These are phyloP conservation scores for Geotrichum aggregatum DNA, from an alignment of 1,139 yeast genomes.

Conservation along the genomic window DNA sequence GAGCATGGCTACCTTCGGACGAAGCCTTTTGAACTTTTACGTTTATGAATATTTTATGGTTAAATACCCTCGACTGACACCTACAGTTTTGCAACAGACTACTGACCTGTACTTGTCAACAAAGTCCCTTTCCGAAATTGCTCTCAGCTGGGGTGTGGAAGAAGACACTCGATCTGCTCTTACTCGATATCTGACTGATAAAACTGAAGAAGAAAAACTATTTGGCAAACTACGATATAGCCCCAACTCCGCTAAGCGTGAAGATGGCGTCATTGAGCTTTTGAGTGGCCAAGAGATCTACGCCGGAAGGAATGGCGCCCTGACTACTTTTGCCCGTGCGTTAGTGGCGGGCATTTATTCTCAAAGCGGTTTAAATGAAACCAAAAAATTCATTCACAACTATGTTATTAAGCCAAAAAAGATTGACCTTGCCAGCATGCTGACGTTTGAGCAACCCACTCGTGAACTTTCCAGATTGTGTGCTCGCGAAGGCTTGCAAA, in stretches of 20 bases:
- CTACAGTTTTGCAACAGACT: slow-evolving; percentile 67
- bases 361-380: slow-evolving; percentile 51
- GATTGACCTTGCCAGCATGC: slow-evolving; percentile 65
- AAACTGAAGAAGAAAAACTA: slow-evolving; percentile 29
- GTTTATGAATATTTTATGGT: slow-evolving; percentile 68
- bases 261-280: slow-evolving; percentile 44
- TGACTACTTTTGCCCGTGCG: slow-evolving; percentile 52
- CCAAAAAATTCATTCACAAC: slow-evolving; percentile 61
- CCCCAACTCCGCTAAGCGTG: slow-evolving; percentile 33
- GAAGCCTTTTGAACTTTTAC: slow-evolving; percentile 68
- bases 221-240: slow-evolving; percentile 37
- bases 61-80: slow-evolving; percentile 85
- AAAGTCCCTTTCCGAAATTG: slow-evolving; percentile 59
- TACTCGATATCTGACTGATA: slow-evolving; percentile 61
- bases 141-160: slow-evolving; percentile 82
- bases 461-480: slow-evolving; percentile 77
- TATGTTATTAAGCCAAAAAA: slow-evolving; percentile 72
- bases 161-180: slow-evolving; percentile 61
- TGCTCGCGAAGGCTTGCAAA: slow-evolving; percentile 67
- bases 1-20: slow-evolving; percentile 80
- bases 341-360: slow-evolving; percentile 45
- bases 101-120: slow-evolving; percentile 69
- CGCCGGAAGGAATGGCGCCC: slow-evolving; percentile 40
- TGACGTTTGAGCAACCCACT: slow-evolving; percentile 80
- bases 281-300: slow-evolving; percentile 35